Conservation (phyloP, 345 rosid genomes). For the Linum lewisii region DNA sequence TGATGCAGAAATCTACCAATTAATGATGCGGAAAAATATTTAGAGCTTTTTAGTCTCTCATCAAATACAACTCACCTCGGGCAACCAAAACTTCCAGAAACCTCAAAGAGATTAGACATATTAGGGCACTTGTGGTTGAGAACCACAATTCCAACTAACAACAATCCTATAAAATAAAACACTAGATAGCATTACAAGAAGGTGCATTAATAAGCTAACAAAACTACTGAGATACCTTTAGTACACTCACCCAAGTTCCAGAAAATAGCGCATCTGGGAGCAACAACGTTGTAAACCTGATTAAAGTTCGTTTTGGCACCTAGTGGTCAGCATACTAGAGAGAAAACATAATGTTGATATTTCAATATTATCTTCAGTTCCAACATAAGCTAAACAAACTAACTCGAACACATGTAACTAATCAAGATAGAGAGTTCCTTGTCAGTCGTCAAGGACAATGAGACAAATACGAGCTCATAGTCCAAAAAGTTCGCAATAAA, state of each 20-base stretch:
- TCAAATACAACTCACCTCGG: constrained; percentile 81
- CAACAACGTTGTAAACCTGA: too few species aligned
- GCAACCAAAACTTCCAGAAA: constrained; percentile 79
- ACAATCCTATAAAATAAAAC: neutral
- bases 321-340: too few species aligned
- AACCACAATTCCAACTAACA: constrained; percentile 3
- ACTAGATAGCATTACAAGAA: too few species aligned
- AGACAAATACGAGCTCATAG: neutral
- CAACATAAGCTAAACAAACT: neutral
- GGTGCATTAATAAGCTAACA: neutral
- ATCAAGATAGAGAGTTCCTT: neutral
- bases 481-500: neutral
- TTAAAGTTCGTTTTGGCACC: too few species aligned
- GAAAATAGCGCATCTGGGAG: constrained; percentile 83
- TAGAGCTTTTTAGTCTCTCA: constrained; percentile 74
- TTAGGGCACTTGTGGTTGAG: neutral
- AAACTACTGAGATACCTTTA: neutral
- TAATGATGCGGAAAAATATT: constrained; percentile 65
- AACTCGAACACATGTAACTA: neutral
- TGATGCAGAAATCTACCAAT: constrained; percentile 90
- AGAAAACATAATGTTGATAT: too few species aligned
- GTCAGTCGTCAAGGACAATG: neutral
- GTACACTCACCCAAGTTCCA: constrained; percentile 71
- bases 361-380: neutral
- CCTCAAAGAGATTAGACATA: constrained; percentile 32